A percentile compares a stretch with the other conserved stretches of the same genome.
Conservation (phyloP, 202 grass and related monocot genomes). For the Carex arenaria region DNA sequence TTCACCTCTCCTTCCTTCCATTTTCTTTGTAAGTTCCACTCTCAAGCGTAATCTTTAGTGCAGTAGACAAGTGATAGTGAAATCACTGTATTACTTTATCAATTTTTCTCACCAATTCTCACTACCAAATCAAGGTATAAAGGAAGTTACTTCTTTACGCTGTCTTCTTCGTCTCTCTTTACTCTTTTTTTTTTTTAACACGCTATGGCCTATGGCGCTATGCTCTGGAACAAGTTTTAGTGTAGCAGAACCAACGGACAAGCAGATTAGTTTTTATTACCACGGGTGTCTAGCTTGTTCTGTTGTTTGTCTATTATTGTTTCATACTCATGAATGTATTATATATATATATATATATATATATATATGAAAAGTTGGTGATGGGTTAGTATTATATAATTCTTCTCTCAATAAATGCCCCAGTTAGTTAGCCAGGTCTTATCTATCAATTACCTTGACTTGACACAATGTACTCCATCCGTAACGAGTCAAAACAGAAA, state of each 20-base stretch:
- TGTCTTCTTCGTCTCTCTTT: too few species aligned
- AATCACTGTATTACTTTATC: too few species aligned
- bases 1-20: too few species aligned
- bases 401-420: background rate
- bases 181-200: too few species aligned
- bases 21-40: too few species aligned
- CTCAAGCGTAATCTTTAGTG: too few species aligned
- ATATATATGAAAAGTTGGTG: background rate
- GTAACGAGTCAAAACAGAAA: background rate
- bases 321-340: background rate
- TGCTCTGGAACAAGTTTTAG: too few species aligned
- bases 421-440: background rate
- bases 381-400: background rate
- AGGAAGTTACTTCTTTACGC: too few species aligned
- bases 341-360: background rate
- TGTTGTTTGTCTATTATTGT: background rate
- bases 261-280: background rate
- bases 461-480: background rate
- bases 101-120: too few species aligned
- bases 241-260: background rate
- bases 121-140: too few species aligned
- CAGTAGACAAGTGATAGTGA: too few species aligned
- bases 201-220: too few species aligned
- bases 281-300: background rate
- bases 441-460: background rate